Evolutionary conservation across 371 early-diverging fungal species (phyloP), one percentile per base, ranked within the genome.

Genomic region (Fennellomyces sp.): DNA sequence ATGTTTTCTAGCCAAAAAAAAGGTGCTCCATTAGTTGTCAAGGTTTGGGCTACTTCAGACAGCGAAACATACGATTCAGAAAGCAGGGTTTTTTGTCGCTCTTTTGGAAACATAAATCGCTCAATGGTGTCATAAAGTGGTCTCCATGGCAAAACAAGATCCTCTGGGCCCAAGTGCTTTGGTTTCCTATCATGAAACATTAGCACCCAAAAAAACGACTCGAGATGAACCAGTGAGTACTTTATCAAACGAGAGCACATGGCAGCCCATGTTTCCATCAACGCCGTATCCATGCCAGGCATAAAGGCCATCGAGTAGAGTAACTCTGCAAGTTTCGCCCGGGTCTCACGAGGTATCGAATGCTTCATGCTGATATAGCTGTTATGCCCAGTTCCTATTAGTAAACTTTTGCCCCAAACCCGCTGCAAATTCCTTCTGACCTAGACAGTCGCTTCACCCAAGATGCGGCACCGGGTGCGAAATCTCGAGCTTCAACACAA

Each of bases 61-160:
- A 35, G 15, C 26, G 29, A 38, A 11, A 49, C 25, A 15, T 51
- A 82, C 86, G 78, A 75, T 61, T 82, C 86, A 28, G 81, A 81
- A 28, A 85, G 58, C 17, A 84, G 67, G 19, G 81, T 80, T 63
- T 78, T 78, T 53, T 91, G 86, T 68, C 90, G 78, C 33, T 70
- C 66, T 63, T 87, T 87, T 52, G 88, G 88, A 68, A 87, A 87
- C 35, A 85, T 64, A 17, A 75, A 69, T 33, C 64, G 58, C 15
- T 81, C 66, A 41, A 90, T 75, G 47, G 84, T 54, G 10, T 88
- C 78, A 70, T 85, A 92, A 26, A 92, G 61, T n/a, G 90, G 90
- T 27, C 84, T 66, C 94, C 94, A 94, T 19, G 85, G 84, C 25
- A 93, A 67, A 25, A 77, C 64, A 15, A 91, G 61, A 60, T 85